Evolutionary conservation across 2,329 filamentous ascomycete species (phyloP), one percentile per base, ranked within the genome.

Genomic region (Sordariomycetes sp.): DNA sequence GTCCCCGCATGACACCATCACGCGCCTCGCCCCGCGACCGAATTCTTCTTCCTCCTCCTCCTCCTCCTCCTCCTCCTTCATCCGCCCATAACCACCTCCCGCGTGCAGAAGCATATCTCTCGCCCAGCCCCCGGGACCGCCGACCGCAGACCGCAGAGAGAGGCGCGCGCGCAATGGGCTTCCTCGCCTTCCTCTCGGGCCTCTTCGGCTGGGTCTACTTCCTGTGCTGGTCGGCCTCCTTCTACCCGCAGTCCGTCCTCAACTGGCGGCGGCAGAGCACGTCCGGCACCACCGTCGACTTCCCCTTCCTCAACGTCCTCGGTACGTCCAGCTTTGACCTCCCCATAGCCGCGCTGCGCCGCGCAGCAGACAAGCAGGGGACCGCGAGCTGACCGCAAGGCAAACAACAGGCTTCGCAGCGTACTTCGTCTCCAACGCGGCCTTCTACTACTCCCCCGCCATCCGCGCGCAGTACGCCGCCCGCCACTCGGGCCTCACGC

Each of bases 221-320:
- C 42, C 43, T 79, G 32, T 77, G 73, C 57, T 92, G 90, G 90
- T 90, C 84, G 10, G 62, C 80, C 12, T 94, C 86, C 12, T 96
- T 95, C 63, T 96, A 96, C 56, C 88, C 90, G 2, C 92, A 96
- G 54, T 77, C 83, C 6, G 61, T 93, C 40, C 72, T 86, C 42
- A 96, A 95, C 67, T 81, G 70, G 55, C 67, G 66, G 20, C 80
- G 86, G 35, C 75, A 75, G 37, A 83, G 85, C 8, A 95, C 88
- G 5, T 71, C 75, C 15, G 92, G 92, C 26, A 79, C 90, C 5
- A 85, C 86, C 1, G 80, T 94, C 43, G 88, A 95, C 56, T 95
- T 93, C 50, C 86, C 86, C 14, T 69, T 82, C 14, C 68, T 86
- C 46, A 92, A 92, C 58, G 59, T 64, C 18, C 49, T 80, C 5